Conservation (phyloP, 2,329 filamentous ascomycete genomes). For the Ascomycota sp. region DNA sequence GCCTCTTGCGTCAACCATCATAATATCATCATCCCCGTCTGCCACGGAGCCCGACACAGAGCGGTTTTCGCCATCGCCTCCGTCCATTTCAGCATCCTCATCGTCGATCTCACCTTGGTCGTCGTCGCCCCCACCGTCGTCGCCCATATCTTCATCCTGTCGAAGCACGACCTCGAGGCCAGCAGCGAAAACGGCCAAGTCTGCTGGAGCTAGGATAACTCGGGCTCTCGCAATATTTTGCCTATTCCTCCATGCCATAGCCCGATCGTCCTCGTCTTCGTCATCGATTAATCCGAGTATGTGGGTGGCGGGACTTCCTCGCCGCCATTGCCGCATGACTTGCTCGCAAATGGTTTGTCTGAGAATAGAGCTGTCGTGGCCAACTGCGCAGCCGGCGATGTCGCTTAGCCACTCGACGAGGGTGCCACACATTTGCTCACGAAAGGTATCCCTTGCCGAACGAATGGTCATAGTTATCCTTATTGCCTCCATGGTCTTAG, state of each 20-base stretch:
- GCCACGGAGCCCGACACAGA: constrained; percentile 12
- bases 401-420: constrained; percentile 93
- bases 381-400: constrained; percentile 75
- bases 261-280: constrained; percentile 26
- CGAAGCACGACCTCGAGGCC: constrained; percentile 9
- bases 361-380: constrained; percentile 58
- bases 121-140: constrained; percentile 15
- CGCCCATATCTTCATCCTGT: constrained; percentile 11
- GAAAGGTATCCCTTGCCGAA: constrained; percentile 82
- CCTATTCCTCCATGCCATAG: constrained; percentile 15
- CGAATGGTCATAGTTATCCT: constrained; percentile 90
- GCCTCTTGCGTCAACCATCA: constrained; percentile 32
- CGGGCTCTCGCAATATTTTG: constrained; percentile 14
- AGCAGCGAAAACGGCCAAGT: constrained; percentile 9
- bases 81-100: constrained; percentile 23
- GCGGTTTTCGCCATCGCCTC: constrained; percentile 15
- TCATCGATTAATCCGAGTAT: constrained; percentile 25
- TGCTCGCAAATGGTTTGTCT: constrained; percentile 77
- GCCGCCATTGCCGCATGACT: constrained; percentile 68
- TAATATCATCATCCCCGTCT: constrained; percentile 32
- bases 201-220: constrained; percentile 17
- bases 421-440: constrained; percentile 96
- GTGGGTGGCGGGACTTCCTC: constrained; percentile 68
- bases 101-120: constrained; percentile 46
- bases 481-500: constrained; percentile 80